Evolutionary conservation across 2,329 filamentous ascomycete genomes (phyloP).

Genomic region (Sclerotinia borealis): DNA sequence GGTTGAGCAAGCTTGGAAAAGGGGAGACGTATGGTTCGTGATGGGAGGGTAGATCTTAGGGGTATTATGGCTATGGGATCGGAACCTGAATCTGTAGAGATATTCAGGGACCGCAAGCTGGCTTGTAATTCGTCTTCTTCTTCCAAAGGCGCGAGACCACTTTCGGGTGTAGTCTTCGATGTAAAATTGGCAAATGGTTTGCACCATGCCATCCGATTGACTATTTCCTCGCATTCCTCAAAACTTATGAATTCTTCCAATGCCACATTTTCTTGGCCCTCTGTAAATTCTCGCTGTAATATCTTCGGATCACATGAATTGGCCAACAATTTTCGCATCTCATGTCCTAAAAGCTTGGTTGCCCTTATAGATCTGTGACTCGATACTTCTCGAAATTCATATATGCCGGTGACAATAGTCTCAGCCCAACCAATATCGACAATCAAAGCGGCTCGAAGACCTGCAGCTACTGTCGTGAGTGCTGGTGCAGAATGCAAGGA

Average conservation of each 20-base stretch:
- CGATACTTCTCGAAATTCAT: conserved; percentile 80
- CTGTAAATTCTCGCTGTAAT: conserved; percentile 20
- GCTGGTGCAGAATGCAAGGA: conserved; percentile 74
- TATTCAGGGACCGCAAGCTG: conserved; percentile 23
- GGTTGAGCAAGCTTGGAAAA: conserved; percentile 68
- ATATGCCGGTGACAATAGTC: conserved; percentile 77
- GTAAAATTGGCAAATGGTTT: conserved; percentile 29
- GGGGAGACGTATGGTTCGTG: conserved; percentile 55
- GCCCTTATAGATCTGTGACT: conserved; percentile 66
- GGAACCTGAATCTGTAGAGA: conserved; percentile 16
- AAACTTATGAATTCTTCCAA: conserved; percentile 49
- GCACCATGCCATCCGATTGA: conserved; percentile 75
- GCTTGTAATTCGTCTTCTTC: conserved; percentile 49
- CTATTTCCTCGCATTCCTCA: conserved; percentile 74
- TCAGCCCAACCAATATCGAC: conserved; percentile 92
- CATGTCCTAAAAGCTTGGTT: conserved; percentile 63
- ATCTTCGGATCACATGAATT: conserved; percentile 35
- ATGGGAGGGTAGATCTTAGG: conserved; percentile 38
- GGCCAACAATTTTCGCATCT: conserved; percentile 60
- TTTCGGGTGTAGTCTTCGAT: conserved; percentile 18
- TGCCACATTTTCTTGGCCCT: conserved; percentile 12
- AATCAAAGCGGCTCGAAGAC: conserved; percentile 77
- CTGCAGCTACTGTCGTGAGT: conserved; percentile 70
- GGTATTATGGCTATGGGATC: conserved; percentile 37
- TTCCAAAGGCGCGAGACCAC: conserved; percentile 45